Evolutionary conservation across 345 rosid genomes (phyloP), one percentile per base, ranked within the genome.

Genomic region (Lagerstroemia speciosa): DNA sequence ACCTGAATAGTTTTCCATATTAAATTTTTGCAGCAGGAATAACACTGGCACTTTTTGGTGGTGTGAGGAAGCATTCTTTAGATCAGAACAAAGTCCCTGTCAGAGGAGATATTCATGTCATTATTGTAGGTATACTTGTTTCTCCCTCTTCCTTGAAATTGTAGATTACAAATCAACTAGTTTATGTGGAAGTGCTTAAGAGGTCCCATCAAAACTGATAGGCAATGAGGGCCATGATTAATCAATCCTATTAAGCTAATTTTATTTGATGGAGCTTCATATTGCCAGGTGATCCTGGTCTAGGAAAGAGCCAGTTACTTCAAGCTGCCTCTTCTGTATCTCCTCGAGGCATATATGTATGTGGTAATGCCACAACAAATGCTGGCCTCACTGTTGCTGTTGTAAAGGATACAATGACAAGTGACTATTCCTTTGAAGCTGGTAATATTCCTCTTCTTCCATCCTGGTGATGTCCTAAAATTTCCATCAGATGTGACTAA

Each of bases 301-400:
- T 94, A 43, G 99, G 97, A n/a, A 94, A 94, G 85, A 91, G 97
- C 73, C 99, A 91, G 76, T 83, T 94, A 69, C 84, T 94, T 71
- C 99, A 94, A 89, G 97, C 99, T 69, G 99, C 97, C 63, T 87
- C 97, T 41, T 80, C 93, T 71, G 76, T 94, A 79, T 89, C 97
- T 69, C 95, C 99, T 52, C 91, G 99, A 67, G 99, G 99, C 66
- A 91, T 94, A 69, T 91, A 91, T 78, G 99, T 94, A 31, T 94
- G 98, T 78, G 98, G 97, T 67, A 94, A 94, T 83, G 93, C 89
- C 62, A 89, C 97, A 40, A 91, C 93, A 64, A 87, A 82, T 73
- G 91, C 96, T 71, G 97, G 97, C 72, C 97, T 90, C 71, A 94
- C 99, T 38, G 99, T 94, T 60, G 96, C 99, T 74, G 95, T 94